Evolutionary conservation across 257 asterid genomes (phyloP).

Genomic region (Gentiana macrophylla): DNA sequence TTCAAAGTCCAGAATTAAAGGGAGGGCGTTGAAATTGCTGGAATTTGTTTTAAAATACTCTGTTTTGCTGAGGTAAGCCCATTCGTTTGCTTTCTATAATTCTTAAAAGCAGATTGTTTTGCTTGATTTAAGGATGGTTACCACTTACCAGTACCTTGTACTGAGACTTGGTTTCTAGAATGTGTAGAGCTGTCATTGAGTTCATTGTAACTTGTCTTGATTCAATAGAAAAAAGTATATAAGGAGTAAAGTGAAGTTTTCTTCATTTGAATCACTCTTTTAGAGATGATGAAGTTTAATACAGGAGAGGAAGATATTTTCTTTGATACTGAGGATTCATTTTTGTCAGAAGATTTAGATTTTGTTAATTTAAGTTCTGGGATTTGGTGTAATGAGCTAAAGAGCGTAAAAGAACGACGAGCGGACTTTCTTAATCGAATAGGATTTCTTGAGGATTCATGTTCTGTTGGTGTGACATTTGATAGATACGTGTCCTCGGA

Average conservation of each 20-base stretch:
- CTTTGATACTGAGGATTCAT: constrained; percentile 46
- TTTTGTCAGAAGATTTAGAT: constrained; percentile 24
- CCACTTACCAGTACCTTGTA: background rate
- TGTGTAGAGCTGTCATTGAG: background rate
- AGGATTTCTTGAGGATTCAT: constrained; percentile 32
- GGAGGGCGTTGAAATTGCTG: constrained; percentile 62
- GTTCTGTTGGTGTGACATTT: background rate
- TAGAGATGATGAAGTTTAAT: constrained; percentile 38
- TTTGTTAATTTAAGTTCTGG: constrained; percentile 15
- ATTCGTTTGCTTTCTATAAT: constrained; percentile 16
- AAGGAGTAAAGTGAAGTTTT: constrained; percentile 12
- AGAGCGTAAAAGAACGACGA: constrained; percentile 51
- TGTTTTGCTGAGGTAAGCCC: constrained; percentile 11
- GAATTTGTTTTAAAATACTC: constrained; percentile 20
- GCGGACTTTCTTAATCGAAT: constrained; percentile 25
- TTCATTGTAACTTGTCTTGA: constrained; percentile 10
- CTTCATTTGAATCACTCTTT: constrained; percentile 8
- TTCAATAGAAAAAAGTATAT: constrained; percentile 7
- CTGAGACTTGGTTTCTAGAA: constrained; percentile 3
- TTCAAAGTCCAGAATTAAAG: constrained; percentile 40
- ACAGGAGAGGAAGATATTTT: constrained; percentile 44
- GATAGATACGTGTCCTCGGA: no score
- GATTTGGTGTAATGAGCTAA: constrained; percentile 60
- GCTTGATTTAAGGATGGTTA: constrained; percentile 13
- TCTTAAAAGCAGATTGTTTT: constrained; percentile 2